A percentile compares a stretch with the other conserved stretches of the same genome.
Conservation (phyloP, 1,139 yeast genomes). For the Geotrichum europaeum region DNA sequence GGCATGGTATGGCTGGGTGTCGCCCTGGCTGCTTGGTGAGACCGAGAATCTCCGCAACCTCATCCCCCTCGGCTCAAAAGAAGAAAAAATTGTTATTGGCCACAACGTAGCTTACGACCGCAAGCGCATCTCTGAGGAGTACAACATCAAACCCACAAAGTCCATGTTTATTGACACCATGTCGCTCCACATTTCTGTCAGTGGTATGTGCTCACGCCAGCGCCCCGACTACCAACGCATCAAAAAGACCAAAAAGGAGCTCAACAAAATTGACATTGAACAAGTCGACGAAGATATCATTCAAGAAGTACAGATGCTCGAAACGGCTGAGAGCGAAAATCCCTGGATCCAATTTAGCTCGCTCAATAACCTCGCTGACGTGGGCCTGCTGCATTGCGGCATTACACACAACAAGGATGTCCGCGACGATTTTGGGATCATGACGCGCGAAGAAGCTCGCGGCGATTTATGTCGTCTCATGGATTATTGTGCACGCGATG, state of each 20-base stretch:
- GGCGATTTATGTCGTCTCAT: conserved; percentile 56
- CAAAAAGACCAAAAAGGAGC: conserved; percentile 22
- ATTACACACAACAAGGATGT: conserved; percentile 58
- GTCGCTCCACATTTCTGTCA: conserved; percentile 85
- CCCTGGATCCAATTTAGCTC: conserved; percentile 82
- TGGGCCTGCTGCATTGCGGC: conserved; percentile 73
- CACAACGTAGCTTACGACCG: conserved; percentile 91
- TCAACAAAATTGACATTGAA: conserved; percentile 10
- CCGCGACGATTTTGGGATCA: conserved; percentile 58
- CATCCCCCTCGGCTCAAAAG: conserved; percentile 55
- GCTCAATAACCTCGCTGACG: conserved; percentile 74
- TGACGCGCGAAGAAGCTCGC: conserved; percentile 49
- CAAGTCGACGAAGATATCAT: conserved; percentile 1
- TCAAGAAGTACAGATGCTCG: neutral
- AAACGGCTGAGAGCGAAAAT: conserved; percentile 27
- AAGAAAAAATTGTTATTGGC: conserved; percentile 61
- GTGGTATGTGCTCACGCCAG: conserved; percentile 92
- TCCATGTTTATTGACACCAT: conserved; percentile 85
- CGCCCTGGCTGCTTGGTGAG: conserved; percentile 66
- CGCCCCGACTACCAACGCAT: conserved; percentile 69
- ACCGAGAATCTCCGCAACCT: conserved; percentile 52
- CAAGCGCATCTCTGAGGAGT: conserved; percentile 80
- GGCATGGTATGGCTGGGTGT: conserved; percentile 96
- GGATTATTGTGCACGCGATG: conserved; percentile 83
- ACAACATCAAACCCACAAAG: conserved; percentile 56